Evolutionary conservation across 2,329 filamentous ascomycete genomes (phyloP), one percentile per base, ranked within the genome.

Genomic region (Talaromyces funiculosus): DNA sequence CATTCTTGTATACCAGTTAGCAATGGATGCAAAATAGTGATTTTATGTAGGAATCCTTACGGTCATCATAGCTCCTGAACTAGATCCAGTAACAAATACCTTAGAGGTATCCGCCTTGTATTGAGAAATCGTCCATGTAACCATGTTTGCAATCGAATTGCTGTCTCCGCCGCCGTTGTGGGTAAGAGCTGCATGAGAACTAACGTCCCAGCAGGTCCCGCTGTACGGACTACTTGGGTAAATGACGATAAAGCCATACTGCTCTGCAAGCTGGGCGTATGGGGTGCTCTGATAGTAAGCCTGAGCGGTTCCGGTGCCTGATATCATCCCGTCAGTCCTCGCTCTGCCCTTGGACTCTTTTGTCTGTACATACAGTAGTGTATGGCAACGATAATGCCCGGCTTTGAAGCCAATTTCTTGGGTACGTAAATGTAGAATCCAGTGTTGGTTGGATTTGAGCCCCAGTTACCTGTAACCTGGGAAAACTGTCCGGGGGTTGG

Each of bases 151-250:
- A 49, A 77, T 73, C 0, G 73, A 73, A 20, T 75, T 67, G 38
- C 73, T 76, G 53, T 77, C 73, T 1, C 75, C 73, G 9, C 74
- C 75, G 1, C 70, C 74, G 29, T 74, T 67, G 37, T 73, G 72
- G 2, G 68, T 70, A 33, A 76, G 62, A 0, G 64, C 63, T 33
- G 65, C 43, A 16, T 65, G 42, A 1, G 80, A 83, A 4, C 81
- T 82, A 1, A 86, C 82, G 61, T 86, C 84, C 83, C 84, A 86
- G 72, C 84, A 86, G 73, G 75, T 73, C 6, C 75, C 82, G n/a
- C 70, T 70, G 65, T 82, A 79, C 0, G 81, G 81, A 2, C 78
- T 80, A 64, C 78, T 75, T 1, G 83, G 82, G 70, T 83, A 86
- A 67, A 86, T 82, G 62, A 82, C 78, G 59, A 87, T 61, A 37